Base-by-base conservation (phyloP, 2,329 filamentous ascomycete genomes). In the Pseudodiploospora longispora region DNA sequence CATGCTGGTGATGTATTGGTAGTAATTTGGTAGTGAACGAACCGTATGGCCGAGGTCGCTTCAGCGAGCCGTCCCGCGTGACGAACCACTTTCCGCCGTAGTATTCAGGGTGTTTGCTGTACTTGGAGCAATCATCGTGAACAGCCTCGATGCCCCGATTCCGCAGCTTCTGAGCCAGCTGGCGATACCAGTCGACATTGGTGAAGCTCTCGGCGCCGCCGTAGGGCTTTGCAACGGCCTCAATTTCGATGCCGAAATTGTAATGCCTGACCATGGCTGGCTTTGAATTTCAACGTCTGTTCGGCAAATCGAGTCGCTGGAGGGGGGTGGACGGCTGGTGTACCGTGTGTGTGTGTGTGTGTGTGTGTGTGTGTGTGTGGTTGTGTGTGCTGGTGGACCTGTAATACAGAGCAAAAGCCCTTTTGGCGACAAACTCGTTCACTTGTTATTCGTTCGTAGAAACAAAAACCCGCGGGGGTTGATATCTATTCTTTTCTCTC, bases 81-180 rank as follows among this genome's bases (percentile, higher is more conserved):
- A 67, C 62, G 47, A 65, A 67, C 64, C 64, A 67, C 51, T 67
- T 67, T 10, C 62, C 62, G 44, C 62, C 63, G 38, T 67, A 67
- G 50, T 67, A 65, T 49, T 67, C 64, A 2, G 64, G 64, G 30
- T 66, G 64, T 47, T 67, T 67, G 57, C 60, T 64, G 50, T 66
- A 66, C 37, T 53, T 56, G 33, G 61, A 65, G 48, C 59, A 59
- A 50, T 65, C 62, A 43, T 67, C 63, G 48, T 64, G 57, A 4
- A 62, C 58, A 27, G 64, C 64, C 34, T 58, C 50, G 46, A 67
- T 64, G 47, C 61, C 62, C 5, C 63, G 56, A 53, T 66, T 67
- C 8, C 55, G 58, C 19, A 66, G 56, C 47, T 65, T 66, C 49
- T 64, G 59, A 6, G 63, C 63, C 27, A 67, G 57, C 38, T 66